Evolutionary conservation across 768 basidiomycete genomes (phyloP), one percentile per base, ranked within the genome.

Genomic region (Mrakia gelida): DNA sequence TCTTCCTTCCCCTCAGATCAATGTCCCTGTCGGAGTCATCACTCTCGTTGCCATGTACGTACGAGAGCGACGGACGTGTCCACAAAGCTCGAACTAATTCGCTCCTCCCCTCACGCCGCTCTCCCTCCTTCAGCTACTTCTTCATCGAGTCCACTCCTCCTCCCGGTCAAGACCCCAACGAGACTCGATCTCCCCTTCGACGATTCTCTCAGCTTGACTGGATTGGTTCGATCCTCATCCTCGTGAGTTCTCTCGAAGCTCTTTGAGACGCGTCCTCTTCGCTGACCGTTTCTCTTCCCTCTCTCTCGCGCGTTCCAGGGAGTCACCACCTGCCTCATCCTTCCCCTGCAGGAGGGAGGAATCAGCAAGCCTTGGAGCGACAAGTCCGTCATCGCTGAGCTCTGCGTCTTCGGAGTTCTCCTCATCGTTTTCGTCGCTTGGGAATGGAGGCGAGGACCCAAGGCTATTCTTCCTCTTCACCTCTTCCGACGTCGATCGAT

Each of bases 331-430:
- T 84, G 83, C 73, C 82, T 88, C 21, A 82, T 87, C 43, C 83
- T 88, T 5, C 85, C 87, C 3, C 80, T 88, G 7, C 86, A 87
- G 79, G 87, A 86, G 86, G 88, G 87, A n/a, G 87, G 88, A 1
- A 85, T 86, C 79, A 81, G 82, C 9, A 86, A 86, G 76, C 82
- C 86, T 3, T 89, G 88, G 87, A 49, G 86, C 80, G 54, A 88
- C 84, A 80, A 87, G 84, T 80, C 87, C 82, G 80, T 87, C 87
- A 81, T 84, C n/a, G 82, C 83, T 68, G 77, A 81, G 70, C 83
- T 86, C 49, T 80, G 80, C 11, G 82, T 78, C 26, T 78, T 78
- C 23, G 77, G 84, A 15, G 65, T 86, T 26, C 79, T 82, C 7
- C 71, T 83, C 21, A 73, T 81, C 62, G 83, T 83, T 73, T 81